Conservation (phyloP, 176 grass and related monocot genomes). For the Hordeum vulgare region DNA sequence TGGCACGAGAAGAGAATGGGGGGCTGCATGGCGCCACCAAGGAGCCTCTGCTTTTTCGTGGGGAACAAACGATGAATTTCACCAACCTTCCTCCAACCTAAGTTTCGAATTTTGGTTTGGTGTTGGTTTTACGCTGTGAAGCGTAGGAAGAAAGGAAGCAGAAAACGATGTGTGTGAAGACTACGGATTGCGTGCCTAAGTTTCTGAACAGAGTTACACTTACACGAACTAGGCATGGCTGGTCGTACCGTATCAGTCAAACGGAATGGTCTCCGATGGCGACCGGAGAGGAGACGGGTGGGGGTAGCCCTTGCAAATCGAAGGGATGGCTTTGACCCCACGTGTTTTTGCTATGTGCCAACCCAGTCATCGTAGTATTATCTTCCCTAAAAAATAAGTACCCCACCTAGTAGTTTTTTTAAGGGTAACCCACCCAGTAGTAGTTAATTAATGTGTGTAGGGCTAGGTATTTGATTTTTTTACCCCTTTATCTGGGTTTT, state of each 20-base stretch:
- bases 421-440: background rate
- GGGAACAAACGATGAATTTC: background rate
- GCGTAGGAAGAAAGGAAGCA: background rate
- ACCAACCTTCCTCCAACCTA: background rate
- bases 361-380: background rate
- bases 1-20: background rate
- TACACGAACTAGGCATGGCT: background rate
- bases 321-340: background rate
- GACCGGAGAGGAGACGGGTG: slow-evolving; percentile 14
- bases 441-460: background rate
- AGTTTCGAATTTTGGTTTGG: no score
- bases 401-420: background rate
- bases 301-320: background rate
- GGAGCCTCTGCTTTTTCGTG: background rate
- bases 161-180: background rate
- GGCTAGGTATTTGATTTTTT: no score
- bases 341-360: background rate
- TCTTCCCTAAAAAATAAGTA: no score
- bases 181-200: background rate
- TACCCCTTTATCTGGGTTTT: no score
- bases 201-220: background rate
- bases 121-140: no score
- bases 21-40: background rate
- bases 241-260: slow-evolving; percentile 21
- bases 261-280: slow-evolving; percentile 18